Base-by-base conservation (phyloP, 2,329 filamentous ascomycete genomes). In the Ascochyta pisi region DNA sequence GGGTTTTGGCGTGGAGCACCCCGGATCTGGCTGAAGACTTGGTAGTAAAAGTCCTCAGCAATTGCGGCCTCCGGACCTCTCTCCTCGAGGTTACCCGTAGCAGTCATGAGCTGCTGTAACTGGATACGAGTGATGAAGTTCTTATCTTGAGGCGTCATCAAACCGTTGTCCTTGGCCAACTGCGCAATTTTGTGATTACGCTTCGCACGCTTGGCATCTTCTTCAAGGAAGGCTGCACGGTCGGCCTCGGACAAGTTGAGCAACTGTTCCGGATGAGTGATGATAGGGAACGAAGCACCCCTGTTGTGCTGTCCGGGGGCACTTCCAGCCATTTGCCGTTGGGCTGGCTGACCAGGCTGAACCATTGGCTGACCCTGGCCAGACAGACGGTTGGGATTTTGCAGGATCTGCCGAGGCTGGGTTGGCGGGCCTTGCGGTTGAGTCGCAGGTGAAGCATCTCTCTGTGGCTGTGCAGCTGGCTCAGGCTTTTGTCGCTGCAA, bases 111-210 rank as follows among this genome's bases (percentile, higher is more conserved):
- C 74, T 99, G 95, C 78, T 99, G 95, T 48, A 99, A 83, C 75
- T 99, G 95, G 63, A 99, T 99, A 16, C 95, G 88, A 5, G 95
- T 98, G 64, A 99, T 96, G 77, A 98, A 99, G 74, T 97, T 99
- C 83, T 99, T 99, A 78, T 99, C 95, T 73, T 98, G 94, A 0
- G 95, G 95, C 4, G 95, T 99, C 95, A 99, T 99, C 58, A 99
- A 79, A 23, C 95, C 95, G 70, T 99, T 99, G 68, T 96, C 92
- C 78, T 92, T 92, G 23, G 92, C 96, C 49, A 97, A 80, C 38
- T 96, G 82, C 79, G 93, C 94, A 60, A 99, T 98, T 81, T 99
- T 99, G 80, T 98, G 94, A 72, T 99, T 98, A 38, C 95, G 87
- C 82, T 99, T 99, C 6, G 95, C 93, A 46, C 95, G 88, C 77